phyloP scores from a whole-genome alignment of 148 eudicot genomes.

The Nepenthes gracilis region DNA sequence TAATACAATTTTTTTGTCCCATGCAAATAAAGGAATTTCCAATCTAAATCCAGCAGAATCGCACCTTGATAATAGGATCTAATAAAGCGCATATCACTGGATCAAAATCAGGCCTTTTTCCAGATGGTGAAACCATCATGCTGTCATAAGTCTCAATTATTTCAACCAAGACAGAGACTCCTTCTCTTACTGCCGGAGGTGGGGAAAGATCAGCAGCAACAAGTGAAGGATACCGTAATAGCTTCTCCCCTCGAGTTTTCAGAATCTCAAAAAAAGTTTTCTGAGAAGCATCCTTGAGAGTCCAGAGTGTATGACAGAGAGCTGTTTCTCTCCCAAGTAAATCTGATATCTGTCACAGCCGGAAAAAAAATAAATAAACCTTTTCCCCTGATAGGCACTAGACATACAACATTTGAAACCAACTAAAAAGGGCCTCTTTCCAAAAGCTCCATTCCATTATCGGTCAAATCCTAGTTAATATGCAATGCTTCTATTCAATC shows the following conservation, averaged over 20 bases:
- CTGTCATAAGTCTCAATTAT: conserved; percentile 73
- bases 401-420: not conserved
- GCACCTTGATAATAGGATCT: conserved; percentile 92
- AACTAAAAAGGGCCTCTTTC: not conserved
- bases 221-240: conserved; percentile 83
- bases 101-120: conserved; percentile 60
- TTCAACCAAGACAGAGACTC: conserved; percentile 80
- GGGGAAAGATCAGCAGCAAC: conserved; percentile 94
- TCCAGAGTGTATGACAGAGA: conserved; percentile 83
- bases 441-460: no score
- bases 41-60: conserved; percentile 2
- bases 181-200: conserved; percentile 86
- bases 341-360: conserved; percentile 54
- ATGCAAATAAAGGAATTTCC: not conserved
- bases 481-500: no score
- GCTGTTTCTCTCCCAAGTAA: conserved; percentile 88
- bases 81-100: conserved; percentile 85
- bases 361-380: conserved; percentile 2
- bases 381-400: not conserved
- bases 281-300: conserved; percentile 88
- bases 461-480: no score
- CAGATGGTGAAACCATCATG: conserved; percentile 92
- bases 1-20: not conserved
- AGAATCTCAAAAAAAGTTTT: conserved; percentile 87
- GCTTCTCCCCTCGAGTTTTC: conserved; percentile 90